A percentile compares a stretch with the other conserved stretches of the same genome.
Conservation (phyloP, 2,329 filamentous ascomycete genomes). For the Diaporthe humulicola region DNA sequence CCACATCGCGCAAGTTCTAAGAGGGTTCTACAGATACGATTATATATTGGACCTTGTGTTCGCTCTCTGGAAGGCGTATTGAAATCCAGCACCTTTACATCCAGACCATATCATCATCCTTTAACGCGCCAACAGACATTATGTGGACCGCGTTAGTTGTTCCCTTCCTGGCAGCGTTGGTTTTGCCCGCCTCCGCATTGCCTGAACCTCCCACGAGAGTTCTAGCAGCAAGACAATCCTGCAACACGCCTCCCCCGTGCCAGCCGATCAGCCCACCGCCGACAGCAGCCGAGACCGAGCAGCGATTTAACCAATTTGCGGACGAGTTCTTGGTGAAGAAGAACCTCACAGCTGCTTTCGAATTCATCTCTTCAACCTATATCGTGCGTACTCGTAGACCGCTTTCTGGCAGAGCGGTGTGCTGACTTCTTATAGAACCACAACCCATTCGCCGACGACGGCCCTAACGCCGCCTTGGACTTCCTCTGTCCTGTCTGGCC, state of each 20-base stretch:
- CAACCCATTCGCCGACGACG: conserved; percentile 41
- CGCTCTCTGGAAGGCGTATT: neutral
- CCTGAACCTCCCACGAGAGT: conserved; percentile 12
- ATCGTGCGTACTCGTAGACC: conserved; percentile 23
- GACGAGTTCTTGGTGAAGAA: conserved; percentile 43
- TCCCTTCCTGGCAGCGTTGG: neutral
- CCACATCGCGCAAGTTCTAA: neutral
- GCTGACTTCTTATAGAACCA: conserved; percentile 41
- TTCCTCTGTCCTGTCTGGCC: conserved; percentile 42
- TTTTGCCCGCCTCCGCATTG: neutral
- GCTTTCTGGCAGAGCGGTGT: too few relatives aligned
- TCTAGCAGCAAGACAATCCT: conserved; percentile 8
- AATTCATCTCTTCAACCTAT: conserved; percentile 43
- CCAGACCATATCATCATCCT: neutral
- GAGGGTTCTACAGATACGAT: neutral
- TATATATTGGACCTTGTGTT: neutral
- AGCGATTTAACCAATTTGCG: conserved; percentile 43
- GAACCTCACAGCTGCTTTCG: conserved; percentile 44
- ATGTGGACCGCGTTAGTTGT: neutral
- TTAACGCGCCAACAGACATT: neutral
- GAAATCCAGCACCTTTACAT: neutral
- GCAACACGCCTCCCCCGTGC: conserved; percentile 43
- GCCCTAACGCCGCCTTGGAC: conserved; percentile 42
- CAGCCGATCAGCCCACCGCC: conserved; percentile 41
- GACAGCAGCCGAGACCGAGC: conserved; percentile 40